Evolutionary conservation across 306 rosid genomes (phyloP).

Genomic region (Arachis stenosperma): DNA sequence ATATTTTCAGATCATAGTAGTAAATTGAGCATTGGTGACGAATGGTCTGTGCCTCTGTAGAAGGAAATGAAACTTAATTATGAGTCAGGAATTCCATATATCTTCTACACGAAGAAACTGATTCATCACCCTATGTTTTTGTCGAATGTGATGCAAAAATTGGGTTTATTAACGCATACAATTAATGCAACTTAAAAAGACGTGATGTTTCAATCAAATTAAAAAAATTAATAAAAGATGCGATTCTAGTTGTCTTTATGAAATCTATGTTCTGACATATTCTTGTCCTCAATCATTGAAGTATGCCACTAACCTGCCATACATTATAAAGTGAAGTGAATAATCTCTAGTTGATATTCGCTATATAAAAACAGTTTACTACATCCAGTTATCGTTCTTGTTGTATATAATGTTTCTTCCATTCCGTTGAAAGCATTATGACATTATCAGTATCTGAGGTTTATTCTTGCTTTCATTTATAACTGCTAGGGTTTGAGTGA

Average conservation of each 20-base stretch:
- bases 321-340: constrained; percentile 19
- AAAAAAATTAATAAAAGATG: background rate
- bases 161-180: constrained; percentile 18
- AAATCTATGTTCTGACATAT: constrained; percentile 18
- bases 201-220: background rate
- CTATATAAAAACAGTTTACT: constrained; percentile 15
- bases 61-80: constrained; percentile 15
- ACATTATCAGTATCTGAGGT: constrained; percentile 7
- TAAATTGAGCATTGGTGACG: constrained; percentile 12
- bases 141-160: constrained; percentile 19
- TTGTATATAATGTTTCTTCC: constrained; percentile 16
- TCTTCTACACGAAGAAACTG: background rate
- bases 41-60: constrained; percentile 24
- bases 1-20: constrained; percentile 12
- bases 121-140: constrained; percentile 13
- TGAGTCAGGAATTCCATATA: background rate
- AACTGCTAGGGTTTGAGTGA: constrained; percentile 66
- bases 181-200: background rate
- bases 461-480: constrained; percentile 34
- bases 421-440: constrained; percentile 4
- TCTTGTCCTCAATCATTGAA: constrained; percentile 2
- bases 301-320: background rate
- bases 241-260: constrained; percentile 26
- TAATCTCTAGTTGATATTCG: constrained; percentile 20
- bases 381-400: constrained; percentile 32